Evolutionary conservation across 1,284 basidiomycete genomes (phyloP).

Genomic region (Heliocybe sulcata): DNA sequence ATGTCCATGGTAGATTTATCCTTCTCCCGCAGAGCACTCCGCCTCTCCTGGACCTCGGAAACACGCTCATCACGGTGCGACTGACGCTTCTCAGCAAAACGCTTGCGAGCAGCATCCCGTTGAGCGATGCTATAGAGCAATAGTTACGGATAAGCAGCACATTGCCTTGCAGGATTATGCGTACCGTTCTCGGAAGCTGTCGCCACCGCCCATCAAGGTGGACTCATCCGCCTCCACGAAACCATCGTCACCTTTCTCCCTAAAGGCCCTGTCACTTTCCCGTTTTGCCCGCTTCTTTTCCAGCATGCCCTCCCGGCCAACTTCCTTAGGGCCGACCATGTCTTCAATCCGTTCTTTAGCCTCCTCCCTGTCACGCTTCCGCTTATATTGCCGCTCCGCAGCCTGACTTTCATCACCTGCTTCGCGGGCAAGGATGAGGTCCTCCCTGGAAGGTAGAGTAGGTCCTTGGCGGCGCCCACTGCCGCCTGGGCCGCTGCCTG

Average conservation of each 20-base stretch:
- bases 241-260: conserved; percentile 67
- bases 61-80: conserved; percentile 37
- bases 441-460: conserved; percentile 56
- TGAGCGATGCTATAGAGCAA: conserved; percentile 44
- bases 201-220: conserved; percentile 65
- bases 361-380: conserved; percentile 58
- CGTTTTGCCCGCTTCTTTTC: conserved; percentile 67
- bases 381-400: conserved; percentile 45
- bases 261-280: conserved; percentile 56
- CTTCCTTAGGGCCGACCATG: conserved; percentile 62
- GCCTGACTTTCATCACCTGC: conserved; percentile 36
- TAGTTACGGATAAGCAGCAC: conserved; percentile 5
- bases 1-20: conserved; percentile 80
- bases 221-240: conserved; percentile 56
- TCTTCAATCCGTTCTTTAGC: conserved; percentile 67
- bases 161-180: conserved; percentile 18
- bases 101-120: conserved; percentile 55
- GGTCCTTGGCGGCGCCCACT: conserved; percentile 50
- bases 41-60: conserved; percentile 43
- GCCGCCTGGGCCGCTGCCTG: conserved; percentile 18
- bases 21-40: conserved; percentile 52
- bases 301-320: conserved; percentile 65
- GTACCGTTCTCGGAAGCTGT: conserved; percentile 66
- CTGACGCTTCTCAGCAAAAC: conserved; percentile 43
- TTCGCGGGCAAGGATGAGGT: conserved; percentile 60